Base-by-base conservation (phyloP, 78 protist species). In the Cavenderia fasciculata region DNA sequence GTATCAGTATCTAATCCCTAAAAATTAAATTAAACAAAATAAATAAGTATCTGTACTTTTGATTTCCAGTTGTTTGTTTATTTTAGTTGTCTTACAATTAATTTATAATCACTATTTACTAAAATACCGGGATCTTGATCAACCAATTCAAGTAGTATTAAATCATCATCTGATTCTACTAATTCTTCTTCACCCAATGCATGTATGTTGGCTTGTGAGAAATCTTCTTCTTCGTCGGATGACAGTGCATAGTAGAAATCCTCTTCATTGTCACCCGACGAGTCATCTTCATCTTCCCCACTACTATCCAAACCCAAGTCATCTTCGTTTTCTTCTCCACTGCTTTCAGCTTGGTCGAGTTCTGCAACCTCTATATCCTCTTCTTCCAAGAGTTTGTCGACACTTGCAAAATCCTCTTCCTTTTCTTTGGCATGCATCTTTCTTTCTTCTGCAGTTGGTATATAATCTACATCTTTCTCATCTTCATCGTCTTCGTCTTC, bases 61-160 rank as follows among this genome's bases (percentile, higher is more conserved):
- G n/a, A n/a, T n/a, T n/a, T n/a, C n/a, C n/a, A 14, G 14, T 18
- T 49, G 54, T 18, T 49, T 49, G 54, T 18, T 49, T 49, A 14
- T 18, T 49, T 49, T 12, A 18, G 54, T 18, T 14, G 27, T 10
- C 63, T 23, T 57, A 57, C 63, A 57, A 57, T 57, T 23, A 57
- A 3, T 57, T 29, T 27, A 27, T 57, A 57, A 27, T 57, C 63
- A 49, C 14, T 49, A 57, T 57, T 36, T 57, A 18, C 10, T 27
- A 57, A 27, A 27, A 57, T 57, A 57, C 63, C 63, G 6, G 63
- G 63, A 57, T 57, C 63, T 57, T 57, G 41, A 57, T 57, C 27
- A 6, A 57, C 11, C 7, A 57, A 4, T 27, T 57, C 63, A 4
- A 57, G 10, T 10, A 57, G 63, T 6, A 57, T 57, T 2, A 57